Evolutionary conservation across 768 basidiomycete genomes (phyloP).

Genomic region (Mycena leptocephala): DNA sequence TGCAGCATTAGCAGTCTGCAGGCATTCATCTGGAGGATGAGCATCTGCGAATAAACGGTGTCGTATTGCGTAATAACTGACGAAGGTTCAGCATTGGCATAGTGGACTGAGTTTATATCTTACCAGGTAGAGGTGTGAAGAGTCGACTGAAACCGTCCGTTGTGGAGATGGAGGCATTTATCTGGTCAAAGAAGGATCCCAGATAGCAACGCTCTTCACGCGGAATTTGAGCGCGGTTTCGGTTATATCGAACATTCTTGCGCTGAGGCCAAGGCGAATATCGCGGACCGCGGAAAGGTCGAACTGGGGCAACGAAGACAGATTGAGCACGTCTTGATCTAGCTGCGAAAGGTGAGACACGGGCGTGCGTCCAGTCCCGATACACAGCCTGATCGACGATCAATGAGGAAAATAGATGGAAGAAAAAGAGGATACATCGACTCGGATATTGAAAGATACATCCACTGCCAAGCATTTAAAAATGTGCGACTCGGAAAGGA

Average conservation of each 20-base stretch:
- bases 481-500: neutral
- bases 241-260: conserved; percentile 52
- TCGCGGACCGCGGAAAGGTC: conserved; percentile 45
- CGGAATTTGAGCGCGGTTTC: conserved; percentile 51
- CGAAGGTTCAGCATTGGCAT: conserved; percentile 37
- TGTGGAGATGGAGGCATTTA: conserved; percentile 47
- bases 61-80: conserved; percentile 62
- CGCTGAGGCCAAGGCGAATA: conserved; percentile 54
- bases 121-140: conserved; percentile 57
- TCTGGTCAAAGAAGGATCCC: conserved; percentile 51
- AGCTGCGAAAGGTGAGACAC: conserved; percentile 52
- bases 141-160: conserved; percentile 57
- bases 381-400: conserved; percentile 50
- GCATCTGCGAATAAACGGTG: conserved; percentile 59
- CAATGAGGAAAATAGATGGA: neutral
- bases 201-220: conserved; percentile 46
- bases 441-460: conserved; percentile 54
- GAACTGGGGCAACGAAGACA: conserved; percentile 41
- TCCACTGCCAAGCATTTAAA: conserved; percentile 51
- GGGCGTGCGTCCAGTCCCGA: conserved; percentile 59
- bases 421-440: conserved; percentile 49
- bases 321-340: conserved; percentile 48
- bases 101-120: conserved; percentile 16
- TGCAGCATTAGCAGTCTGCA: conserved; percentile 57
- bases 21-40: conserved; percentile 57